Evolutionary conservation across 129 eudicot genomes (phyloP).

Genomic region (Flaveria ramosissima): DNA sequence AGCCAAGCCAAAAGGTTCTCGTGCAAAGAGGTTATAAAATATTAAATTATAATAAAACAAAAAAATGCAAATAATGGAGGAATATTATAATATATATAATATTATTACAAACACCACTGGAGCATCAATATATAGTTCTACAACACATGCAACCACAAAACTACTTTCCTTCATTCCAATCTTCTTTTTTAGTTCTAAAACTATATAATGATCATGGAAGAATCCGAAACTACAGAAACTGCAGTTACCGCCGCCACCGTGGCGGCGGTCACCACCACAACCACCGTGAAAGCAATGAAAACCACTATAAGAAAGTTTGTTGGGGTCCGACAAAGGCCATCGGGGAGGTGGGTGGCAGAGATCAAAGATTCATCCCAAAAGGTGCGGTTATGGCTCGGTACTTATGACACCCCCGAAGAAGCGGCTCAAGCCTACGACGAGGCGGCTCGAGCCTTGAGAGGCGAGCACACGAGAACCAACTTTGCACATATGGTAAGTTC

Average conservation of each 20-base stretch:
- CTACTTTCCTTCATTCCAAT: constrained; percentile 28
- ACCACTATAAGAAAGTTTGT: constrained; percentile 49
- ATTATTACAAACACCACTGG: constrained; percentile 22
- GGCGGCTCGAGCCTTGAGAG: constrained; percentile 79
- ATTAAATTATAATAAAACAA: not conserved
- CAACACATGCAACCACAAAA: constrained; percentile 43
- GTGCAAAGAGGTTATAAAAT: constrained; percentile 20
- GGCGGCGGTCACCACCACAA: constrained; percentile 17
- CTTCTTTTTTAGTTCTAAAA: not conserved
- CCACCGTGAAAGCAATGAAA: constrained; percentile 34
- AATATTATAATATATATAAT: constrained; percentile 30
- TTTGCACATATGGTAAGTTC: constrained; percentile 42
- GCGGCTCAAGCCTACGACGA: constrained; percentile 88
- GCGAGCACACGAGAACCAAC: constrained; percentile 75
- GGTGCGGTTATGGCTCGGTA: constrained; percentile 79
- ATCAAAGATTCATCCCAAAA: constrained; percentile 81
- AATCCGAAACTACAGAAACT: constrained; percentile 42
- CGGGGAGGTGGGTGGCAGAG: constrained; percentile 91
- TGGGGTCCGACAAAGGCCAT: constrained; percentile 79
- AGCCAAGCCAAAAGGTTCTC: constrained; percentile 32
- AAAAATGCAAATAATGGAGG: constrained; percentile 45
- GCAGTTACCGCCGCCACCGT: constrained; percentile 20
- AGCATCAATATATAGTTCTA: constrained; percentile 38
- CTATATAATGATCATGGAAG: constrained; percentile 36
- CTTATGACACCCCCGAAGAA: constrained; percentile 79